Evolutionary conservation across 208 protist species (phyloP).

Genomic region (Wallacemonas sp.): DNA sequence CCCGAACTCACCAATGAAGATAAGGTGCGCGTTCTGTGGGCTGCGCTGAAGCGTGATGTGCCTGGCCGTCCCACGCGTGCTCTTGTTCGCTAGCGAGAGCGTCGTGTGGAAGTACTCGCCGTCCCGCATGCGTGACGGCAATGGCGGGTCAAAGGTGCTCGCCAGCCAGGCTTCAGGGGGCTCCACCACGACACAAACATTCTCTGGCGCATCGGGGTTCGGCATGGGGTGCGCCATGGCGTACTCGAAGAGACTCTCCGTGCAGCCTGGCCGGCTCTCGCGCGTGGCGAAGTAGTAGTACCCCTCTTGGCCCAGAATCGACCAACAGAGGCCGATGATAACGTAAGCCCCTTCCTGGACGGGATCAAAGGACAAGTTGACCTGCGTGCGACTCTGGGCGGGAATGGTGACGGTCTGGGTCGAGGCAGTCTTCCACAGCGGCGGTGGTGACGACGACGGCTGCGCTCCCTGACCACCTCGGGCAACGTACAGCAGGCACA

Average conservation of each 20-base stretch:
- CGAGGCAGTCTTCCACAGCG: conserved; percentile 65
- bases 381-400: conserved; percentile 21
- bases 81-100: conserved; percentile 62
- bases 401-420: conserved; percentile 48
- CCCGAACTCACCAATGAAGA: conserved; percentile 59
- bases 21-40: conserved; percentile 53
- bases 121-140: conserved; percentile 66
- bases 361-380: conserved; percentile 60
- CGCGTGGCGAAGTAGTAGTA: conserved; percentile 85
- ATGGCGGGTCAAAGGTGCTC: conserved; percentile 44
- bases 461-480: conserved; percentile 28
- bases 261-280: conserved; percentile 33
- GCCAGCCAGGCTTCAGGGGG: conserved; percentile 61
- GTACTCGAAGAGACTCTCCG: conserved; percentile 64
- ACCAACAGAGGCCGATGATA: conserved; percentile 76
- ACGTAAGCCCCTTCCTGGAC: conserved; percentile 60
- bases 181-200: conserved; percentile 62
- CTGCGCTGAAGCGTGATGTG: conserved; percentile 76
- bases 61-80: conserved; percentile 42
- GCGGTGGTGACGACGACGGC: too few relatives aligned
- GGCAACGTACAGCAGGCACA: conserved; percentile 69
- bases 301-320: conserved; percentile 47
- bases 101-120: conserved; percentile 74
- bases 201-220: conserved; percentile 50
- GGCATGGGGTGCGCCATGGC: conserved; percentile 68